phyloP scores from a whole-genome alignment of 768 basidiomycete genomes.

The Scleroderma bovista region DNA sequence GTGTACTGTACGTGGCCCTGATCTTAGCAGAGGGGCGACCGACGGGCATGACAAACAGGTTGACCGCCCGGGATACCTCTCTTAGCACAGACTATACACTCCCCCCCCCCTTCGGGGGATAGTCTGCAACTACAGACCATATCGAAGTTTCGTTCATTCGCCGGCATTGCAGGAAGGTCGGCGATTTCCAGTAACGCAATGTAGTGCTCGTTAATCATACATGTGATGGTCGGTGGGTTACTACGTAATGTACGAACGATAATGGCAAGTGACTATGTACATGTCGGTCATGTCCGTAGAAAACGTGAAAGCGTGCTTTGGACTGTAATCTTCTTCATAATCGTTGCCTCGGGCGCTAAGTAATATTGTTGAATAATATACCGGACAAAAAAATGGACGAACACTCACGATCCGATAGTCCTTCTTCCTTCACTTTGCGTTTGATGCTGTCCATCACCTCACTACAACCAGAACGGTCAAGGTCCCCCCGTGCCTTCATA shows the following conservation, averaged over 20 bases:
- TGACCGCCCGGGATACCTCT: too few relatives aligned
- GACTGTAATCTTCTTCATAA: conserved; percentile 86
- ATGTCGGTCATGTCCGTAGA: conserved; percentile 39
- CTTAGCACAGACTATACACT: too few relatives aligned
- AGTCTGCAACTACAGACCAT: too few relatives aligned
- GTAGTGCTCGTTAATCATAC: conserved; percentile 1
- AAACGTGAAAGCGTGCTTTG: conserved; percentile 74
- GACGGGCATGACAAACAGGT: too few relatives aligned
- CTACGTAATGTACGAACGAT: conserved; percentile 1
- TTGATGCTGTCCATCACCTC: conserved; percentile 94
- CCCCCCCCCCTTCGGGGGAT: too few relatives aligned
- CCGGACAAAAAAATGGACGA: background rate
- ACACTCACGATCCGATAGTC: conserved; percentile 70
- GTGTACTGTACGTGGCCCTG: too few relatives aligned
- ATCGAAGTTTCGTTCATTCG: too few relatives aligned
- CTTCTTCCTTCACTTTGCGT: conserved; percentile 89
- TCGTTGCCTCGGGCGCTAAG: conserved; percentile 73
- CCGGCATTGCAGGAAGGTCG: too few relatives aligned
- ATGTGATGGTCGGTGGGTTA: too few relatives aligned
- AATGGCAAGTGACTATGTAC: background rate
- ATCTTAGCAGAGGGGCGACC: too few relatives aligned
- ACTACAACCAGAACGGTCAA: conserved; percentile 80
- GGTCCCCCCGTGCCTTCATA: conserved; percentile 84
- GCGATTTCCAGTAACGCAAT: too few relatives aligned
- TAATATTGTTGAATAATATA: conserved; percentile 3